These are phyloP conservation scores for Dactylella cylindrospora DNA, from an alignment of 2,329 filamentous ascomycete species.

Conservation along the genomic window DNA sequence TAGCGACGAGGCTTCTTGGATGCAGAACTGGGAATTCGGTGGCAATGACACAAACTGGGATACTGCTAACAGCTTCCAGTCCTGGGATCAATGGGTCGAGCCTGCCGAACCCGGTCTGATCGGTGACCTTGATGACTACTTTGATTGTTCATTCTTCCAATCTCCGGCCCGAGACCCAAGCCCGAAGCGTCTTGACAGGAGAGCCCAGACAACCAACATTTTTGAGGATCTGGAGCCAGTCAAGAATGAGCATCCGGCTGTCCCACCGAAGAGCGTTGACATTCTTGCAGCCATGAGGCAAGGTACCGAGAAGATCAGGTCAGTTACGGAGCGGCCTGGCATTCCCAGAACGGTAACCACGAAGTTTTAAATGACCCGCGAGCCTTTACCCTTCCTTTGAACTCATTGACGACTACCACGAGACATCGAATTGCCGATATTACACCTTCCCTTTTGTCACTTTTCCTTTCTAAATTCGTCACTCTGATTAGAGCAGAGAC, in stretches of 20 bases:
- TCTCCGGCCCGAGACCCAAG: conserved; percentile 40
- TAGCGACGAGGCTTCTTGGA: conserved; percentile 42
- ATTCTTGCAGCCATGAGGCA: conserved; percentile 42
- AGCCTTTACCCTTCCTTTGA: conserved; percentile 8
- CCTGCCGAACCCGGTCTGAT: conserved; percentile 34
- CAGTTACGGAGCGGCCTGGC: conserved; percentile 38
- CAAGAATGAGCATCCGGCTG: conserved; percentile 40
- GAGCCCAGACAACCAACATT: conserved; percentile 23
- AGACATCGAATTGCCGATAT: conserved; percentile 16
- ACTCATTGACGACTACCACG: conserved; percentile 31
- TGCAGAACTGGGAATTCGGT: conserved; percentile 38
- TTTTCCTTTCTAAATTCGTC: conserved; percentile 6
- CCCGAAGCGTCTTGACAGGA: conserved; percentile 36
- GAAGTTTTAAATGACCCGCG: conserved; percentile 26
- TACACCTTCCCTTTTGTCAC: conserved; percentile 26
- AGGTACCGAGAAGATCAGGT: conserved; percentile 41
- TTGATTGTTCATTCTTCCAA: conserved; percentile 39
- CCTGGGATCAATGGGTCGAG: conserved; percentile 40
- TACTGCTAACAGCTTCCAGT: conserved; percentile 21
- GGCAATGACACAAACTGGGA: conserved; percentile 25
- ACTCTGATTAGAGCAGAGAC: conserved; percentile 11
- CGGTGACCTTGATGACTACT: conserved; percentile 40
- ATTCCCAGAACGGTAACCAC: conserved; percentile 25
- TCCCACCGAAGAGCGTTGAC: conserved; percentile 41
- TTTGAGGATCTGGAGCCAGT: conserved; percentile 41